Evolutionary conservation across 2,329 filamentous ascomycete species (phyloP).

Genomic region (Coleophoma crateriformis): DNA sequence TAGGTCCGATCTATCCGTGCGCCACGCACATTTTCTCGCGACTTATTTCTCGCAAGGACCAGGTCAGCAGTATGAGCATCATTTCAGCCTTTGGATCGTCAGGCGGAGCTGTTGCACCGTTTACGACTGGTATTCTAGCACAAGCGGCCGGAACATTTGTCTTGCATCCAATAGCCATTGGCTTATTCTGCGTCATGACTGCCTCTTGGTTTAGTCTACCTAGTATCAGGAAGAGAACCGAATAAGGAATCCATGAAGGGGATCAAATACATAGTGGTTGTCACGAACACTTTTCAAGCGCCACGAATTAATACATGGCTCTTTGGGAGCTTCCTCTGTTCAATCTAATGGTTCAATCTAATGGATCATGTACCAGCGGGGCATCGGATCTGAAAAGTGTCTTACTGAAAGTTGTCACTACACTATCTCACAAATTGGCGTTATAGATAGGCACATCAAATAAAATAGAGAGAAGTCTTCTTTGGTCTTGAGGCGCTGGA

Average conservation of each 20-base stretch:
- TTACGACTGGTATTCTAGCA: conserved; percentile 41
- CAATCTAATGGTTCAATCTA: no score
- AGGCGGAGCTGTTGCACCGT: conserved; percentile 60
- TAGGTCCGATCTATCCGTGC: conserved; percentile 78
- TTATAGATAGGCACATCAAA: no score
- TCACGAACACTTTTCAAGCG: no score
- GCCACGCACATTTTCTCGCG: conserved; percentile 58
- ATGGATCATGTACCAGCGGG: no score
- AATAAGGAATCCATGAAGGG: conserved; percentile 32
- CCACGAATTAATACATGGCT: no score
- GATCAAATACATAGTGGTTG: no score
- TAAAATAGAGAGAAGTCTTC: no score
- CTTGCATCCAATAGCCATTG: conserved; percentile 55
- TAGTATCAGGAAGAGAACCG: conserved; percentile 49
- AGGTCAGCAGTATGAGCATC: conserved; percentile 59
- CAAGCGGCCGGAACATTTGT: conserved; percentile 41
- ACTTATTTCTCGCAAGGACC: conserved; percentile 51
- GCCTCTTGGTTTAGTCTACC: conserved; percentile 60
- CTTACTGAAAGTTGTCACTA: no score
- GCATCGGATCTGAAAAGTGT: no score
- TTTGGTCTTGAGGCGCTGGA: no score
- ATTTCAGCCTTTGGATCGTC: conserved; percentile 66
- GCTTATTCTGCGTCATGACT: conserved; percentile 59
- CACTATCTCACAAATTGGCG: no score
- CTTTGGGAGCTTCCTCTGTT: no score